These are phyloP conservation scores for Cucurbita maxima DNA, from an alignment of 306 rosid species.

Conservation along the genomic window DNA sequence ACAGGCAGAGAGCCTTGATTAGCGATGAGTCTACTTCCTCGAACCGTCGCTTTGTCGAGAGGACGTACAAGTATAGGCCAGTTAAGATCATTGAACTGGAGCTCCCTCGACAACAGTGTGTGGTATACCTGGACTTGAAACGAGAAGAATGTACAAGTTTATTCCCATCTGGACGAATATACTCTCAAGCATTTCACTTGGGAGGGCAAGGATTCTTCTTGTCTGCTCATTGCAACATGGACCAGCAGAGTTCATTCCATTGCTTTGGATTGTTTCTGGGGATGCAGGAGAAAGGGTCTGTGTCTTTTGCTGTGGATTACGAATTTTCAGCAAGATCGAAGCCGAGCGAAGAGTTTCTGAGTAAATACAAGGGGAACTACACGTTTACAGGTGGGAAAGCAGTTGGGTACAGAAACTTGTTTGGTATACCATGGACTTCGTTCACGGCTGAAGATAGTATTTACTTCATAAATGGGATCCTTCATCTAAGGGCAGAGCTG, in stretches of 20 bases:
- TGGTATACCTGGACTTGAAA: conserved; percentile 78
- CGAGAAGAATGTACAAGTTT: conserved; percentile 67
- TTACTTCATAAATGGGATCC: conserved; percentile 73
- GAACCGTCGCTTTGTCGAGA: conserved; percentile 58
- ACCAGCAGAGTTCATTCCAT: conserved; percentile 86
- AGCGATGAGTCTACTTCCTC: conserved; percentile 46
- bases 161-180: conserved; percentile 79
- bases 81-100: conserved; percentile 92
- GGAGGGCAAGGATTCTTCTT: conserved; percentile 96
- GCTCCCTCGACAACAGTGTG: conserved; percentile 82
- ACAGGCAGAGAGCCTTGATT: conserved; percentile 66
- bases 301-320: conserved; percentile 75
- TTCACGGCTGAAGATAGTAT: conserved; percentile 79
- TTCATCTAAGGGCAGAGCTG: conserved; percentile 88
- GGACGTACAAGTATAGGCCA: conserved; percentile 87
- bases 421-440: conserved; percentile 65
- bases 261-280: conserved; percentile 91
- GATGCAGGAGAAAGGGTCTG: conserved; percentile 95
- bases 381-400: conserved; percentile 95
- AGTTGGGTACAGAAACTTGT: conserved; percentile 83
- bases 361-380: conserved; percentile 96
- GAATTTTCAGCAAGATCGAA: conserved; percentile 82
- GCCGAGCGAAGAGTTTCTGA: conserved; percentile 60
- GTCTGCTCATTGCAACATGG: conserved; percentile 98
- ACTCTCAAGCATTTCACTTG: conserved; percentile 94